Percentiles rank a stretch among this genome's conserved stretches.
Conservation (phyloP, 176 grass and related monocot species). For the Typha latifolia region DNA sequence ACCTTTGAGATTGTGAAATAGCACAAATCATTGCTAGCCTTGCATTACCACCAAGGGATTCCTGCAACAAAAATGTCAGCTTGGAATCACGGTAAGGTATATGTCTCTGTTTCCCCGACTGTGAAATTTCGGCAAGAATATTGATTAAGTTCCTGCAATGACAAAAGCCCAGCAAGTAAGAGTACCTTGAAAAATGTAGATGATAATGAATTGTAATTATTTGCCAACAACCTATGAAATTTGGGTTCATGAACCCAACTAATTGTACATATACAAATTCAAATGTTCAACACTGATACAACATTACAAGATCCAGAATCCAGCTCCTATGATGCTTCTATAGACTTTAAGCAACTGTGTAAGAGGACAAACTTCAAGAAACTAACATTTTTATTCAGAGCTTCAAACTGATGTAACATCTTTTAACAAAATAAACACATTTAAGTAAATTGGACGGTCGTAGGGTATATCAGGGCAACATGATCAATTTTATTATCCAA, state of each 20-base stretch:
- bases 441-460: background rate
- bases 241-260: no score
- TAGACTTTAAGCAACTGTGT: no score
- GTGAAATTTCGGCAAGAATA: slow-evolving; percentile 86
- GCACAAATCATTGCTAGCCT: slow-evolving; percentile 95
- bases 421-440: background rate
- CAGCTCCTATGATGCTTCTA: no score
- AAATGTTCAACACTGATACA: no score
- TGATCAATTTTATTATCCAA: background rate
- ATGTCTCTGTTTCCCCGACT: slow-evolving; percentile 80
- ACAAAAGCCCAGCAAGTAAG: slow-evolving; percentile 16
- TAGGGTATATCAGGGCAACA: background rate
- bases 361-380: background rate
- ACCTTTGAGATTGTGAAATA: slow-evolving; percentile 81
- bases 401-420: background rate
- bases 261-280: no score
- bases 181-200: background rate
- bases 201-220: background rate
- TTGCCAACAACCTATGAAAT: background rate
- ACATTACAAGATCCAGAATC: no score
- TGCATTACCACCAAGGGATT: slow-evolving; percentile 95
- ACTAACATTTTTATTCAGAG: background rate
- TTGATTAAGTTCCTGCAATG: slow-evolving; percentile 85
- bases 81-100: slow-evolving; percentile 95
- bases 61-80: slow-evolving; percentile 88